These are phyloP conservation scores for Hydnomerulius pinastri DNA, from an alignment of 768 basidiomycete species.

Conservation along the genomic window DNA sequence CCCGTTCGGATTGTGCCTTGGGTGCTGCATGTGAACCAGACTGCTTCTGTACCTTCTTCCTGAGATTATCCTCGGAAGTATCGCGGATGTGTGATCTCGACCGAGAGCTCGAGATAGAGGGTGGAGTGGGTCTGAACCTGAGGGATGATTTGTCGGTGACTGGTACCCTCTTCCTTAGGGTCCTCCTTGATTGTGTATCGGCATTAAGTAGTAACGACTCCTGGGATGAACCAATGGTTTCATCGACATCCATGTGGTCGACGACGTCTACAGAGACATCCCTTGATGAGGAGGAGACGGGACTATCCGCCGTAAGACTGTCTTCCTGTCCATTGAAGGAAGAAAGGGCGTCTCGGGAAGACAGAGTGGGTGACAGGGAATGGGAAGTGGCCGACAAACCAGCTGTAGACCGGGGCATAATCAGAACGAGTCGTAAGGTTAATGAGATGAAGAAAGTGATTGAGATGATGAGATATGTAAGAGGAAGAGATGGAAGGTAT, in stretches of 20 bases:
- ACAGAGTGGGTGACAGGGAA: constrained; percentile 31
- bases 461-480: neutral
- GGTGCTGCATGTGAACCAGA: constrained; percentile 13
- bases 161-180: constrained; percentile 25
- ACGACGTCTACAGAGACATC: constrained; percentile 31
- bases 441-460: neutral
- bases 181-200: constrained; percentile 24
- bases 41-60: constrained; percentile 29
- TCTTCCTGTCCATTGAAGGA: constrained; percentile 34
- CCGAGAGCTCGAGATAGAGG: constrained; percentile 26
- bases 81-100: constrained; percentile 23
- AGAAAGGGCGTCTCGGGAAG: constrained; percentile 32
- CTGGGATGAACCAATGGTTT: constrained; percentile 21
- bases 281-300: constrained; percentile 34
- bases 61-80: constrained; percentile 28
- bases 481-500: neutral
- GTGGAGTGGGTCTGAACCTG: constrained; percentile 23
- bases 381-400: constrained; percentile 18
- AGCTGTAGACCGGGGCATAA: constrained; percentile 20
- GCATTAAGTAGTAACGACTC: constrained; percentile 26
- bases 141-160: constrained; percentile 27
- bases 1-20: constrained; percentile 31
- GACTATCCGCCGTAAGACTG: constrained; percentile 28
- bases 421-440: neutral
- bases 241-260: constrained; percentile 30